These are phyloP conservation scores for Leccinum huronense DNA, from an alignment of 1,284 basidiomycete genomes.

Conservation along the genomic window DNA sequence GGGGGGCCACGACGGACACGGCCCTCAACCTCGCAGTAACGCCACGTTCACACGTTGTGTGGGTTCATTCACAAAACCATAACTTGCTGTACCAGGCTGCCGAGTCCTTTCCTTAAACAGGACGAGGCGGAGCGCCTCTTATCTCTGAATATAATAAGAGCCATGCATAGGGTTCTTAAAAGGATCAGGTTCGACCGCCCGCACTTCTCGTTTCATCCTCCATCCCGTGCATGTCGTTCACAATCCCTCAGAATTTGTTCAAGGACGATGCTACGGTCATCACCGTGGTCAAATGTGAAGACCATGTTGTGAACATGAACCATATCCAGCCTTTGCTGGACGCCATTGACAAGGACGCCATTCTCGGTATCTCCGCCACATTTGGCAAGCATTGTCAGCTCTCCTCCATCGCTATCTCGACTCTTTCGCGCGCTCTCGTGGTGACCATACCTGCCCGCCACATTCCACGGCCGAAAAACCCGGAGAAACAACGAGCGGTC, in stretches of 20 bases:
- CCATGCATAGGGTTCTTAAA: not conserved
- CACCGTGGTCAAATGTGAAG: not conserved
- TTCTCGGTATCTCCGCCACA: constrained; percentile 38
- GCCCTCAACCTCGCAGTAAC: not conserved
- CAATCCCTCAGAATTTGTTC: constrained; percentile 4
- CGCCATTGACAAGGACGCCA: constrained; percentile 11
- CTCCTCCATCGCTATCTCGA: constrained; percentile 38
- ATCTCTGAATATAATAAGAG: not conserved
- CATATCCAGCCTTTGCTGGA: constrained; percentile 29
- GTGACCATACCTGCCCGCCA: constrained; percentile 28
- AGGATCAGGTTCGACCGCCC: not conserved
- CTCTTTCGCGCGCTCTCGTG: constrained; percentile 32
- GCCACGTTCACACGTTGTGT: not conserved
- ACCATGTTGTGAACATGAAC: not conserved
- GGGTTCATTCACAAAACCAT: not conserved
- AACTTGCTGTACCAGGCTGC: not conserved
- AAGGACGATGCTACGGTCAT: not conserved
- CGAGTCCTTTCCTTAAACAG: not conserved
- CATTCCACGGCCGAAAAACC: constrained; percentile 7
- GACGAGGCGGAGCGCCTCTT: not conserved
- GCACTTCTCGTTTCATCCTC: not conserved
- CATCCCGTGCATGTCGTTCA: not conserved
- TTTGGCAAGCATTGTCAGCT: constrained; percentile 38
- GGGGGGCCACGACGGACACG: too few species aligned
- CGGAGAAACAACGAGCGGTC: constrained; percentile 18